A percentile compares a stretch with the other conserved stretches of the same genome.
phyloP scores from a whole-genome alignment of 306 rosid genomes.

The Pyrus bretschneideri region DNA sequence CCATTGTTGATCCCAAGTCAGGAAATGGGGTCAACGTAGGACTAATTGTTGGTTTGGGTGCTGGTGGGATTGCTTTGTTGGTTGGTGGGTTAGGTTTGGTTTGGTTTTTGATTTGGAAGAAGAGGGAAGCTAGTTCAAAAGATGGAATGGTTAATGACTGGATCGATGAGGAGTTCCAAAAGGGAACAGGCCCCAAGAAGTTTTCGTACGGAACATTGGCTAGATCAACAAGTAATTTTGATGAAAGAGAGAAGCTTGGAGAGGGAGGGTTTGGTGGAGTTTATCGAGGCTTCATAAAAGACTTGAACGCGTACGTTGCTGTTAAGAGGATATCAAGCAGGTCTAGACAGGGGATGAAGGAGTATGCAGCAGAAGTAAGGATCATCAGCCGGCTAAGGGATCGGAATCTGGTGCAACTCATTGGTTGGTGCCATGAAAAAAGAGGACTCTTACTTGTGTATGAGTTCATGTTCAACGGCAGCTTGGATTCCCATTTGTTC shows the following conservation, averaged over 20 bases:
- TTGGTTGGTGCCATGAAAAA: background rate
- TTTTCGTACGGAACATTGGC: background rate
- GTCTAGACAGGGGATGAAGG: background rate
- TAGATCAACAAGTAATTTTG: background rate
- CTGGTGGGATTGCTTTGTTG: background rate
- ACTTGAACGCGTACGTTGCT: background rate
- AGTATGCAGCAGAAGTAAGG: background rate
- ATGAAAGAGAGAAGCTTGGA: background rate
- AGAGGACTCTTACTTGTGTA: background rate
- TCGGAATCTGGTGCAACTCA: background rate
- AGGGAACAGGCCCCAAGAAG: conserved; percentile 27
- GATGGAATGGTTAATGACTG: conserved; percentile 15
- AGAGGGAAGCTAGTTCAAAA: background rate
- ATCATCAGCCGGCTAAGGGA: background rate
- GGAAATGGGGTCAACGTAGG: background rate
- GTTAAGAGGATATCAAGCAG: background rate
- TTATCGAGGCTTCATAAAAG: conserved; percentile 2
- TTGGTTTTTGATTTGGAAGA: conserved; percentile 14
- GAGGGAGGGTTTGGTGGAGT: conserved; percentile 6
- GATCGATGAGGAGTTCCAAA: conserved; percentile 20
- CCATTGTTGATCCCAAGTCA: background rate
- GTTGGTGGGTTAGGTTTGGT: background rate
- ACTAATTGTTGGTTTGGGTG: background rate
- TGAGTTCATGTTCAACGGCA: background rate
- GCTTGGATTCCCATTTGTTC: background rate